These are phyloP conservation scores for Epichloe bromicola DNA, from an alignment of 2,329 filamentous ascomycete species.

Conservation along the genomic window DNA sequence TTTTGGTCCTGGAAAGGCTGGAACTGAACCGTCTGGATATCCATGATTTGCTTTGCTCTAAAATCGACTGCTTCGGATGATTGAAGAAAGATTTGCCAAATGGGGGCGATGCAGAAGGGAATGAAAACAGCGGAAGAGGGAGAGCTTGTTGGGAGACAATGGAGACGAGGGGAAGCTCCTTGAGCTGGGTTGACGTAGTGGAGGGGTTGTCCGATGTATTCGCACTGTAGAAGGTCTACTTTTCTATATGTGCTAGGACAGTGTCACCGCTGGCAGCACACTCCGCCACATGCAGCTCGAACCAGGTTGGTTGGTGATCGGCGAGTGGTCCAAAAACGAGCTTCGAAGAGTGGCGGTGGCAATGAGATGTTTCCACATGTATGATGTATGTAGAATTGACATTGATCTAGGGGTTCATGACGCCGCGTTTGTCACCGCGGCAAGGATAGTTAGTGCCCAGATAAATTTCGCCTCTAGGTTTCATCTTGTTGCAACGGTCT, in stretches of 20 bases:
- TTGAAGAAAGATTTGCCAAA: background rate
- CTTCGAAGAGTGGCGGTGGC: constrained; percentile 1
- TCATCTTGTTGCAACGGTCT: too few species aligned
- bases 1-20: constrained; percentile 92
- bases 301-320: background rate
- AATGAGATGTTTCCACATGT: background rate
- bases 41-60: constrained; percentile 42
- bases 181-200: constrained; percentile 11
- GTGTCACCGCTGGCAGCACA: background rate
- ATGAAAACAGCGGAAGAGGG: background rate
- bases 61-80: background rate
- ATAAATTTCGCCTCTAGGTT: too few species aligned
- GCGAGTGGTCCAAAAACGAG: background rate
- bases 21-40: constrained; percentile 63
- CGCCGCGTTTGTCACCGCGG: too few species aligned
- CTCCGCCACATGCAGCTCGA: background rate
- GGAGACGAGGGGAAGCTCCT: constrained; percentile 10
- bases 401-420: too few species aligned
- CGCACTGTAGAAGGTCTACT: constrained; percentile 9
- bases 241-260: background rate
- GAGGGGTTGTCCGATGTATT: constrained; percentile 1
- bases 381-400: background rate
- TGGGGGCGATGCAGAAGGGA: too few species aligned
- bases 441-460: too few species aligned
- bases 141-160: constrained; percentile 2